Evolutionary conservation across 1,284 basidiomycete species (phyloP), one percentile per base, ranked within the genome.

Genomic region (Calocybe gambosa): DNA sequence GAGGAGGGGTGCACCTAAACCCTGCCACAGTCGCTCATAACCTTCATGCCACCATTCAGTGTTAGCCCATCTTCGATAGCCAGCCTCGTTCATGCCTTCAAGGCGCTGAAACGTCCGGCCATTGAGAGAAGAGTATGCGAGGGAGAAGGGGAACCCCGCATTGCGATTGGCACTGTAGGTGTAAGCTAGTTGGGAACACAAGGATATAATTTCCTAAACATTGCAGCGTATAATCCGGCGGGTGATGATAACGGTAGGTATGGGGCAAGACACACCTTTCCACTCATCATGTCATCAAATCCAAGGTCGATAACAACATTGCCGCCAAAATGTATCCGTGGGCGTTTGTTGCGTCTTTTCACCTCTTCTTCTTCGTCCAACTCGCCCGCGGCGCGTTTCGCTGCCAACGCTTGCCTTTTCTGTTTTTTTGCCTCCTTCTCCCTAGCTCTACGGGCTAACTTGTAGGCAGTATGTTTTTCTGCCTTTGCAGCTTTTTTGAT

Each of bases 241-340:
- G 34, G 33, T 42, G 36, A 41, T 34, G 46, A 39, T 43, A 44
- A 39, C 13, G 42, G 28, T 26, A 33, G 23, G 40, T 3, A 29
- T 13, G 28, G 29, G 16, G 37, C 36, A 35, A 39, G 52, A 69
- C 83, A 56, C 62, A 93, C 94, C 73, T 93, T 93, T 46, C 93
- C 92, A 40, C 70, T 81, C 96, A 99, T 99, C 66, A 87, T 75
- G 39, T 93, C 82, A 63, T 99, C 96, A 62, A 99, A 99, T 1
- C 85, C 92, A 5, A 96, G 73, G 67, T 99, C 96, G 21, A 99
- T 68, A 16, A 96, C 80, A 1, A 99, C 75, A 28, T 77, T 79
- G 7, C 89, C 90, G 13, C 75, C 73, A 59, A 92, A 93, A 20
- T 64, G 55, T 62, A 74, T 46, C 55, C 64, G 68, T 56, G 62